These are phyloP conservation scores for Naganishia albida DNA, from an alignment of 1,284 basidiomycete species.

Conservation along the genomic window DNA sequence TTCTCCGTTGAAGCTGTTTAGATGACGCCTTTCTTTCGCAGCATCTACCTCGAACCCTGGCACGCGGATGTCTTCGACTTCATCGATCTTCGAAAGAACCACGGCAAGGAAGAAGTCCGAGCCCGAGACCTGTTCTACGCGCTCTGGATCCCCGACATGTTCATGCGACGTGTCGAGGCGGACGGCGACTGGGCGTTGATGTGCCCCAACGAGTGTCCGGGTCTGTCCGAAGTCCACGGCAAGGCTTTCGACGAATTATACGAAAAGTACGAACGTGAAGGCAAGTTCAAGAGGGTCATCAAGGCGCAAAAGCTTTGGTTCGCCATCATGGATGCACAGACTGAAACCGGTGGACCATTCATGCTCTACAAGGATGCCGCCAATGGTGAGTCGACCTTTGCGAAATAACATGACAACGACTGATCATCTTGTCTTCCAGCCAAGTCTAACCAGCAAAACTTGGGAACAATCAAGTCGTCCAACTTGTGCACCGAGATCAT, in stretches of 20 bases:
- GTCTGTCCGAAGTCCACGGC: slow-evolving; percentile 85
- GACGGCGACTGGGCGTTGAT: slow-evolving; percentile 94
- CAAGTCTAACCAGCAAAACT: slow-evolving; percentile 98
- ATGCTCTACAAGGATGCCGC: slow-evolving; percentile 96
- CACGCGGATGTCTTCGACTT: slow-evolving; percentile 98
- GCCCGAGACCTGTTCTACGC: slow-evolving; percentile 98
- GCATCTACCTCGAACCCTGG: slow-evolving; percentile 95
- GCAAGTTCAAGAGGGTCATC: slow-evolving; percentile 80
- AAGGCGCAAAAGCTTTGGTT: slow-evolving; percentile 99
- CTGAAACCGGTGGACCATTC: slow-evolving; percentile 97
- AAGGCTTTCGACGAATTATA: slow-evolving; percentile 91
- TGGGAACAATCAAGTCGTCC: slow-evolving; percentile 98
- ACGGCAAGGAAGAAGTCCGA: slow-evolving; percentile 97
- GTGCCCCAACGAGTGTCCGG: slow-evolving; percentile 95
- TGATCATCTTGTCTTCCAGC: slow-evolving; percentile 54
- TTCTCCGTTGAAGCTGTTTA: background rate
- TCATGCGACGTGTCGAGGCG: slow-evolving; percentile 91
- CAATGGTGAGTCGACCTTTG: slow-evolving; percentile 62
- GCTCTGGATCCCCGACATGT: slow-evolving; percentile 96
- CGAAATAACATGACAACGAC: background rate
- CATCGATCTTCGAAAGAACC: slow-evolving; percentile 97
- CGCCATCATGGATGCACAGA: slow-evolving; percentile 93
- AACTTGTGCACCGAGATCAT: slow-evolving; percentile 99
- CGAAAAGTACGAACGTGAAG: slow-evolving; percentile 86
- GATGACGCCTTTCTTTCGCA: background rate